Percentiles rank a stretch among this genome's conserved stretches.
Evolutionary conservation across 192 early-diverging fungal genomes (phyloP).

Genomic region (Rhizophagus prolifer): DNA sequence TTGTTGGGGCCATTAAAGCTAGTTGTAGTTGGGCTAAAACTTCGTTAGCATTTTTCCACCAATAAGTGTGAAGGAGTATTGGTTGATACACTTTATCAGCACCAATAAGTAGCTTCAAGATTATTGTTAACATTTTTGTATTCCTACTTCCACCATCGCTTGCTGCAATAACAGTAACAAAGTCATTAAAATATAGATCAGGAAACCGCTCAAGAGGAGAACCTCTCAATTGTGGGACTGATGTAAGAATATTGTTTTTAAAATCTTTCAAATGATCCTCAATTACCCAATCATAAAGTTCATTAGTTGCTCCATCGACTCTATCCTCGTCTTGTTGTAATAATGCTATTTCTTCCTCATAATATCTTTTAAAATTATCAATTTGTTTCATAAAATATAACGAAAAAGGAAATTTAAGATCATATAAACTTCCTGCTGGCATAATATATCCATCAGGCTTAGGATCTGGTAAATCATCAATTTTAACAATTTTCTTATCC

Average conservation of each 20-base stretch:
- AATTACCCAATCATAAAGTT: conserved; percentile 6
- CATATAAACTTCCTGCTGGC: background rate
- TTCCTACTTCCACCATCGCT: background rate
- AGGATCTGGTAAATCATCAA: conserved; percentile 11
- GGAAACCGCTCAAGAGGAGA: background rate
- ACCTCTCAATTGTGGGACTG: background rate
- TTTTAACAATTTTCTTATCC: conserved; percentile 24
- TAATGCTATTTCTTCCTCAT: conserved; percentile 4
- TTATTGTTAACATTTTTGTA: background rate
- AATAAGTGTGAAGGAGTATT: conserved; percentile 17
- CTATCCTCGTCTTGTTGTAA: conserved; percentile 10
- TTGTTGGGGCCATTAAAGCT: background rate
- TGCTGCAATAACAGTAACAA: conserved; percentile 3
- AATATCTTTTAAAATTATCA: conserved; percentile 11
- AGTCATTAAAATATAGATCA: conserved; percentile 26
- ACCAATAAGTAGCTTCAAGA: conserved; percentile 8
- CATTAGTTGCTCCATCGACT: conserved; percentile 13
- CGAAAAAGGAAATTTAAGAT: conserved; percentile 27
- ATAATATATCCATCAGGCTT: conserved; percentile 24
- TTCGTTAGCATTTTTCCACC: conserved; percentile 19
- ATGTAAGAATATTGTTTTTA: background rate
- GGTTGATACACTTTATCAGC: conserved; percentile 15
- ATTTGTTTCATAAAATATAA: conserved; percentile 29
- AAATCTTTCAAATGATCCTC: background rate
- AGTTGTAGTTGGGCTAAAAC: conserved; percentile 22